Evolutionary conservation across 73 alveolate species (phyloP).

Genomic region (Urostyla sp.): DNA sequence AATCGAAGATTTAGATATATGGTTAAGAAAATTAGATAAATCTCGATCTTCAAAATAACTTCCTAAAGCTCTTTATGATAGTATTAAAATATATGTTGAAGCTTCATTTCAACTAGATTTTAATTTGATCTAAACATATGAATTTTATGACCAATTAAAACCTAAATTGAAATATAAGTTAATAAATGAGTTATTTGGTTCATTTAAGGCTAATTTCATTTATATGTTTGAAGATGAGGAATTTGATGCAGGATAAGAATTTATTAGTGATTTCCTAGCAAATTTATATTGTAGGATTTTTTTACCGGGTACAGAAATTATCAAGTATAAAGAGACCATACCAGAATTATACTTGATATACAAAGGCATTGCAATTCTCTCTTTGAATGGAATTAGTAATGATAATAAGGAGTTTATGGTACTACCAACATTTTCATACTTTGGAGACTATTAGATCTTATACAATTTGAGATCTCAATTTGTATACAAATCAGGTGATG

Average conservation of each 20-base stretch:
- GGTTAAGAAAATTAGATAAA: slow-evolving; percentile 69
- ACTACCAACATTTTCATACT: slow-evolving; percentile 69
- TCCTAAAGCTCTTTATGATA: slow-evolving; percentile 62
- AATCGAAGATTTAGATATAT: slow-evolving; percentile 66
- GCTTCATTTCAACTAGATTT: slow-evolving; percentile 57
- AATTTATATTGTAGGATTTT: slow-evolving; percentile 61
- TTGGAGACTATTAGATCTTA: slow-evolving; percentile 69
- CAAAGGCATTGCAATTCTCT: slow-evolving; percentile 52
- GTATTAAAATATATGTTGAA: slow-evolving; percentile 63
- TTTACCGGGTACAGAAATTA: slow-evolving; percentile 65
- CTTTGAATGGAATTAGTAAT: slow-evolving; percentile 35
- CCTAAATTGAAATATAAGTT: slow-evolving; percentile 60
- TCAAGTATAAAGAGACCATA: slow-evolving; percentile 58
- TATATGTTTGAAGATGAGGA: slow-evolving; percentile 67
- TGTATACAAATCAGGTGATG: slow-evolving; percentile 61
- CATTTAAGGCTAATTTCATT: slow-evolving; percentile 39
- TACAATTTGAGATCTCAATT: slow-evolving; percentile 49
- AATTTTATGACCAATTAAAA: slow-evolving; percentile 58
- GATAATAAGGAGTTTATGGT: slow-evolving; percentile 52
- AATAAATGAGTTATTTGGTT: slow-evolving; percentile 57
- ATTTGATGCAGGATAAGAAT: slow-evolving; percentile 63
- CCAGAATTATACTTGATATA: slow-evolving; percentile 64
- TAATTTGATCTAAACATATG: slow-evolving; percentile 52
- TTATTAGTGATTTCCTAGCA: slow-evolving; percentile 63
- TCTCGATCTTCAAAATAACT: slow-evolving; percentile 43